Conservation (phyloP, 257 asterid species). For the Scutellaria galericulata region DNA sequence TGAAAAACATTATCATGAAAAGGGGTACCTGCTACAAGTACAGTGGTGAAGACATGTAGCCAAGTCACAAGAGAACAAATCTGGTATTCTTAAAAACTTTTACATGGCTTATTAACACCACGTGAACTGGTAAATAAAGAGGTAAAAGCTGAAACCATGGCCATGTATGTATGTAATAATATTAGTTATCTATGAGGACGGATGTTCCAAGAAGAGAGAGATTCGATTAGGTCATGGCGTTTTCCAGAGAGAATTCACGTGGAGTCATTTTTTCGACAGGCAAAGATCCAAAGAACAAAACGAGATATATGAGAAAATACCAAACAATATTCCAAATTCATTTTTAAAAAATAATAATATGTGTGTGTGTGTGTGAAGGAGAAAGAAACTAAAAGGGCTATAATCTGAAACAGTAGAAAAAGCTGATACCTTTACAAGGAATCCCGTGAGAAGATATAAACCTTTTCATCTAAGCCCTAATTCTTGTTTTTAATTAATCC, state of each 20-base stretch:
- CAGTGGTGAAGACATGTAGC: conserved; percentile 43
- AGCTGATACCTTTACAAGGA: not conserved
- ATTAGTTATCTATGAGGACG: conserved; percentile 25
- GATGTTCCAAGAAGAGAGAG: conserved; percentile 42
- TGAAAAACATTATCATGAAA: conserved; percentile 35
- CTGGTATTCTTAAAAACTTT: conserved; percentile 33
- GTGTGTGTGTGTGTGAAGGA: not conserved
- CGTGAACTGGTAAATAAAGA: conserved; percentile 53
- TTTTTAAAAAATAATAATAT: conserved; percentile 3
- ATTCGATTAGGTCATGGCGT: conserved; percentile 46
- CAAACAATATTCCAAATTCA: conserved; percentile 30
- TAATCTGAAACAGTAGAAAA: conserved; percentile 27
- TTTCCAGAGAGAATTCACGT: conserved; percentile 64
- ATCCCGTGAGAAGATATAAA: not conserved
- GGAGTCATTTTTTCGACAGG: conserved; percentile 54
- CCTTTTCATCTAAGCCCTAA: conserved; percentile 33
- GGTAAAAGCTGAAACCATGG: conserved; percentile 16
- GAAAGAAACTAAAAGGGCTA: not conserved
- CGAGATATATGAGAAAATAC: conserved; percentile 29
- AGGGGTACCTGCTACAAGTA: conserved; percentile 40
- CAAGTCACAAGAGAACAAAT: conserved; percentile 63
- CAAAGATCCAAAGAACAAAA: conserved; percentile 60
- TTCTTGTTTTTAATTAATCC: no score
- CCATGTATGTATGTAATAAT: not conserved
- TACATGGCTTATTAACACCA: conserved; percentile 40